Base-by-base conservation (phyloP, 208 protist species). In the Leishmania mexicana region DNA sequence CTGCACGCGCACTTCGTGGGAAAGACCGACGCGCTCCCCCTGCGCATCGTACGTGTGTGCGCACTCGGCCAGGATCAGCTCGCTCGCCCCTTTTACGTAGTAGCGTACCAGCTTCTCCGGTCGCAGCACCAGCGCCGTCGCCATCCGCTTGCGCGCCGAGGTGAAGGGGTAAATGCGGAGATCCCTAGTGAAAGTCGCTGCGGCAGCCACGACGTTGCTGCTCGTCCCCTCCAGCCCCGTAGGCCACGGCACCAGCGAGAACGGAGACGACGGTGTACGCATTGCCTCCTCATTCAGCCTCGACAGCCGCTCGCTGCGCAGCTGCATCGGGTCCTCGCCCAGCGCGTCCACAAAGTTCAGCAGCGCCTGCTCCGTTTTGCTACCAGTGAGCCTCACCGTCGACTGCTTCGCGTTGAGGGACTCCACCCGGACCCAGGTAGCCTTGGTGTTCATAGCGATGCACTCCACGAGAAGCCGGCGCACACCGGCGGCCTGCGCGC, bases 121-220 rank as follows among this genome's bases (percentile, higher is more conserved):
- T 8, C 83, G 73, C 3, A 94, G 77, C 51, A 83, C 82, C 51
- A 94, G 64, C 28, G 83, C 86, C 28, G 89, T 94, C 17, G 89
- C 91, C 92, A 95, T 96, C 74, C 87, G 83, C 87, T 96, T 96
- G 31, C 92, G 92, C 51, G 88, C 86, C n/a, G 90, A 95, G 51
- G 88, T 91, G 85, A 96, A 95, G n/a, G 94, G 87, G 80, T 92
- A 95, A 60, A 91, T 81, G 15, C 85, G 88, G 35, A 88, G 76
- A n/a, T 80, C 79, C 54, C 80, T 76, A 7, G 75, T 79, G 42
- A 78, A 76, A 58, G 62, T 85, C 40, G 77, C 85, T 28, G 72
- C 75, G 7, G 81, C 83, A 13, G 60, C 58, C 38, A 75, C 75
- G 40, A 80, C 77, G 57, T 62, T 81, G 70, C 67, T 81, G 75